phyloP scores from a whole-genome alignment of 768 basidiomycete genomes.

The Termitomyces sp. region DNA sequence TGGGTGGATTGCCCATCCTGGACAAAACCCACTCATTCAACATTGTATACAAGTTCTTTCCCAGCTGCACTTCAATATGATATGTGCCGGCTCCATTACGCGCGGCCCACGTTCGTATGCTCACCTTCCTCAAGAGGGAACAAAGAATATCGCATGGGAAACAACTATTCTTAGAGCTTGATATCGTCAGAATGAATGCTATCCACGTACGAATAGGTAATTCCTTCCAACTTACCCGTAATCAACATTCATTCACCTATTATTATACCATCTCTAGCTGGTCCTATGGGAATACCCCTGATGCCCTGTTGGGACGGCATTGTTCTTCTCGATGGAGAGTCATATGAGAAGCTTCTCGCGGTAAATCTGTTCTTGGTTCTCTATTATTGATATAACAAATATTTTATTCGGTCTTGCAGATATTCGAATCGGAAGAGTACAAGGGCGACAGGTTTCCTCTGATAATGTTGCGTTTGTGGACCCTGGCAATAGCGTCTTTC shows the following conservation, averaged over 20 bases:
- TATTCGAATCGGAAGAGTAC: neutral
- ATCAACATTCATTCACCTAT: neutral
- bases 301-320: neutral
- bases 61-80: neutral
- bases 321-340: neutral
- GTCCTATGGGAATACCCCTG: neutral
- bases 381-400: neutral
- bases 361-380: neutral
- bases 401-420: neutral
- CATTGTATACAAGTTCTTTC: neutral
- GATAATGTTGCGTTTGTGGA: neutral
- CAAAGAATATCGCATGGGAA: slow-evolving; percentile 19
- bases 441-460: neutral
- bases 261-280: no score
- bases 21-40: no score
- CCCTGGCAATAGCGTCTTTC: neutral
- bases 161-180: slow-evolving; percentile 24
- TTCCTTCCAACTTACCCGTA: neutral
- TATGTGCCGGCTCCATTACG: neutral
- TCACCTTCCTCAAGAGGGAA: slow-evolving; percentile 22
- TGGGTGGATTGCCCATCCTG: no score
- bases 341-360: neutral
- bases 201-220: slow-evolving; percentile 33
- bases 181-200: slow-evolving; percentile 27
- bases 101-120: slow-evolving; percentile 26